phyloP scores from a whole-genome alignment of 139 green algal genomes.

The Chlamydomonas asymmetrica region DNA sequence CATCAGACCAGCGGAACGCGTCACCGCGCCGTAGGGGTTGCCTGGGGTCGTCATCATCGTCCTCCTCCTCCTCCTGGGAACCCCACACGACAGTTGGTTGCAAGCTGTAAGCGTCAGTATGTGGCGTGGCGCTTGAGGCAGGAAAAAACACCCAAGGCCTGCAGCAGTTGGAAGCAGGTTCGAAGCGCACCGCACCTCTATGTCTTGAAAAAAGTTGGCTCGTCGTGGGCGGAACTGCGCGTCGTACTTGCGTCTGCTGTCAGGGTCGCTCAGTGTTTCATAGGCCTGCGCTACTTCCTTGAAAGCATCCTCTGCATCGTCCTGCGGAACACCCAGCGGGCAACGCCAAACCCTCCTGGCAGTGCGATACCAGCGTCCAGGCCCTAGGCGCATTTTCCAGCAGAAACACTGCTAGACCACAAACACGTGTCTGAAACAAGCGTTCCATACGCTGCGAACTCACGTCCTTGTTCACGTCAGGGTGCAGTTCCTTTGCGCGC shows the following conservation, averaged over 20 bases:
- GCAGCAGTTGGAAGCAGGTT: background rate
- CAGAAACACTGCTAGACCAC: too few species aligned
- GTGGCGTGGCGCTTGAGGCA: background rate
- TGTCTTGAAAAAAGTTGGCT: slow-evolving; percentile 24
- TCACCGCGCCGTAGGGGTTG: too few species aligned
- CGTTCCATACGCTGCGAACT: too few species aligned
- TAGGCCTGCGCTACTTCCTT: slow-evolving; percentile 25
- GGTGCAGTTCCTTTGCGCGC: slow-evolving; percentile 58
- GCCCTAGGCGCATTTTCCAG: too few species aligned
- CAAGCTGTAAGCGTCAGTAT: background rate
- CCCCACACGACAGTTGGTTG: background rate
- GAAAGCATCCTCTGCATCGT: slow-evolving; percentile 13
- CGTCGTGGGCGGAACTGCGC: background rate
- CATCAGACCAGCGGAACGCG: slow-evolving; percentile 20
- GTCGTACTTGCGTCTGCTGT: slow-evolving; percentile 22
- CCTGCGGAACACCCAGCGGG: too few species aligned
- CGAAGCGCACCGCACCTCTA: background rate
- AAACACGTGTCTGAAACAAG: too few species aligned
- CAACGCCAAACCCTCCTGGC: too few species aligned
- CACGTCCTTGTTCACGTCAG: slow-evolving; percentile 51
- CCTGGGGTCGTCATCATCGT: background rate
- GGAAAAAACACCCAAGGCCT: background rate
- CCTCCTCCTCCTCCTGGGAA: background rate
- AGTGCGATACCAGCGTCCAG: too few species aligned
- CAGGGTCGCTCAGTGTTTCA: slow-evolving; percentile 28